Base-by-base conservation (phyloP, 805 yeast species). In the Vanderwaltozyma tropicalis region DNA sequence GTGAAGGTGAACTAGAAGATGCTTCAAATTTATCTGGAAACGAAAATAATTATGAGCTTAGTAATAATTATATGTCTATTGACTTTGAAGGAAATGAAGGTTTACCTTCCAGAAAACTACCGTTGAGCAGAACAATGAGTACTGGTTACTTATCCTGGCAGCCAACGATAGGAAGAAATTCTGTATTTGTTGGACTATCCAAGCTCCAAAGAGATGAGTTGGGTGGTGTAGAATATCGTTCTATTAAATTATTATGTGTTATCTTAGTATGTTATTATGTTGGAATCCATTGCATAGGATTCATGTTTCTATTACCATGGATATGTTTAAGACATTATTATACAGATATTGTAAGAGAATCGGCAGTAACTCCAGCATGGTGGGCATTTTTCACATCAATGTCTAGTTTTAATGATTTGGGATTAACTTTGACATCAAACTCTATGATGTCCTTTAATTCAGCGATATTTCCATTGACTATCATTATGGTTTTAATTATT, bases 181-280 rank as follows among this genome's bases (percentile, higher is more conserved):
- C 97, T 0, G 78, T 88, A 0, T 89, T 89, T 64, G 81, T 87
- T 3, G 81, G 81, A 12, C 58, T 89, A 31, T 76, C 85, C 3
- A 84, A 77, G 27, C 79, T 72, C 18, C 96, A 92, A 57, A 85
- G 85, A 51, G 92, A 82, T 41, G 98, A 89, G 55, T 64, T 89
- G 26, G 98, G 98, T 25, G 98, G 98, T 28, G 95, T 92, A 13
- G 98, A 89, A 53, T 92, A 92, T 55, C 70, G 96, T 31, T 84
- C 98, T 0, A 68, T 83, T 40, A 85, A 85, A 52, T 63, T 86
- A 7, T 63, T 89, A 40, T 74, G 80, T 40, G 71, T 71, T 45
- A 72, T 88, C 30, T 61, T 88, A 13, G 53, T 74, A 1, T 39
- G 56, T 8, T 89, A 82, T 53, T 85, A 83, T 50, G 45, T 86